These are phyloP conservation scores for Cyberlindnera suaveolens DNA, from an alignment of 805 yeast species.

Conservation along the genomic window DNA sequence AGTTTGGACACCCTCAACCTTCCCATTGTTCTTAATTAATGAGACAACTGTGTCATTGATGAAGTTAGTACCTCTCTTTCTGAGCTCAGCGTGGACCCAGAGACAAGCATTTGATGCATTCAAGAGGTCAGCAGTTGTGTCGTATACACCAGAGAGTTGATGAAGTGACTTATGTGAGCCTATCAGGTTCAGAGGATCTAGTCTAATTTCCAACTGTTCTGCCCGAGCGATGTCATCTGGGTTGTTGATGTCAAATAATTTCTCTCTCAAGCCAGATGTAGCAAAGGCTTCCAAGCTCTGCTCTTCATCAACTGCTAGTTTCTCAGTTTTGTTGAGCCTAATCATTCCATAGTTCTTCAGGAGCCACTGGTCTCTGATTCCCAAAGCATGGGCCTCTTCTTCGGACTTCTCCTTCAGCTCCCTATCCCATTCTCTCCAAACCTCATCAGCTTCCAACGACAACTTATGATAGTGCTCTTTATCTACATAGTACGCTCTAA, in stretches of 20 bases:
- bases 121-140: conserved; percentile 29
- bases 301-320: conserved; percentile 3
- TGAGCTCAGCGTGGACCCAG: conserved; percentile 24
- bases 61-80: conserved; percentile 29
- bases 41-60: conserved; percentile 25
- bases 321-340: conserved; percentile 7
- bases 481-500: conserved; percentile 33
- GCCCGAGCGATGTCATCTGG: conserved; percentile 28
- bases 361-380: conserved; percentile 9
- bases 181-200: no score
- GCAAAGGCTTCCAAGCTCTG: conserved; percentile 15
- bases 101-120: conserved; percentile 30
- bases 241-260: conserved; percentile 23
- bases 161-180: conserved; percentile 8
- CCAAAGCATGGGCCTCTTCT: conserved; percentile 12
- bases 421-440: conserved; percentile 13
- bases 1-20: conserved; percentile 18
- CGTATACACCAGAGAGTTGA: conserved; percentile 20
- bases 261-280: conserved; percentile 9
- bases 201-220: conserved; percentile 19
- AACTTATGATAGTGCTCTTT: conserved; percentile 28
- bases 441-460: conserved; percentile 16
- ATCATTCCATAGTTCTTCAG: conserved; percentile 12
- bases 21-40: conserved; percentile 13
- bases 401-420: conserved; percentile 3